Evolutionary conservation across 805 yeast species (phyloP).

Genomic region (Monosporozyma aquatica): DNA sequence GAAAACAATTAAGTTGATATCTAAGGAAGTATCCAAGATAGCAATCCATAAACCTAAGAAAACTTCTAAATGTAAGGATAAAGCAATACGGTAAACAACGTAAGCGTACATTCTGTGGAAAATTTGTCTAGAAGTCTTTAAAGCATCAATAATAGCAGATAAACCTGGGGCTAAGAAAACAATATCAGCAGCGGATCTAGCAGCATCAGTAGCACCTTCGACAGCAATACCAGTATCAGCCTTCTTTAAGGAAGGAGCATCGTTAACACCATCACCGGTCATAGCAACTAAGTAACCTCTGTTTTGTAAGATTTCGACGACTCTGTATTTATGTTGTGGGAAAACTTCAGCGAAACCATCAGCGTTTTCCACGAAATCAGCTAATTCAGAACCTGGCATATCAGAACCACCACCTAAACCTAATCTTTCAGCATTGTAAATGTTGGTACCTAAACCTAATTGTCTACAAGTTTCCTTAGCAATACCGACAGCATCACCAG

Average conservation of each 20-base stretch:
- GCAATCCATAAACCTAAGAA: conserved; percentile 97
- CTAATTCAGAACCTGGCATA: conserved; percentile 95
- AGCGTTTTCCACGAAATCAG: conserved; percentile 94
- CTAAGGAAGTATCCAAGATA: conserved; percentile 73
- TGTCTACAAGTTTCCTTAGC: conserved; percentile 98
- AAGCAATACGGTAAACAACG: conserved; percentile 96
- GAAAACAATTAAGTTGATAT: conserved; percentile 88
- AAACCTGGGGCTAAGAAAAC: conserved; percentile 94
- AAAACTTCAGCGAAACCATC: conserved; percentile 98
- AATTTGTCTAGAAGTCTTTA: conserved; percentile 92
- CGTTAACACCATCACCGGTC: conserved; percentile 99
- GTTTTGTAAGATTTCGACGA: conserved; percentile 88
- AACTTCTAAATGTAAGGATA: conserved; percentile 87
- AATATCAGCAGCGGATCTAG: conserved; percentile 94
- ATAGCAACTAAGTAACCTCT: conserved; percentile 97
- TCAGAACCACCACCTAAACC: conserved; percentile 95
- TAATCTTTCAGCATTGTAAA: conserved; percentile 92
- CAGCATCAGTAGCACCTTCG: conserved; percentile 97
- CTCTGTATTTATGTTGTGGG: conserved; percentile 96
- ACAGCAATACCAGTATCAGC: conserved; percentile 96
- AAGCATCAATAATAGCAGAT: conserved; percentile 88
- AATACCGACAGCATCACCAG: conserved; percentile 99
- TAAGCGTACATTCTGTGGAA: conserved; percentile 99
- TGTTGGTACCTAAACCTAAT: conserved; percentile 93
- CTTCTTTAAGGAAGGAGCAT: conserved; percentile 95